Base-by-base conservation (phyloP, 768 basidiomycete species). In the Boletus coccyginus region DNA sequence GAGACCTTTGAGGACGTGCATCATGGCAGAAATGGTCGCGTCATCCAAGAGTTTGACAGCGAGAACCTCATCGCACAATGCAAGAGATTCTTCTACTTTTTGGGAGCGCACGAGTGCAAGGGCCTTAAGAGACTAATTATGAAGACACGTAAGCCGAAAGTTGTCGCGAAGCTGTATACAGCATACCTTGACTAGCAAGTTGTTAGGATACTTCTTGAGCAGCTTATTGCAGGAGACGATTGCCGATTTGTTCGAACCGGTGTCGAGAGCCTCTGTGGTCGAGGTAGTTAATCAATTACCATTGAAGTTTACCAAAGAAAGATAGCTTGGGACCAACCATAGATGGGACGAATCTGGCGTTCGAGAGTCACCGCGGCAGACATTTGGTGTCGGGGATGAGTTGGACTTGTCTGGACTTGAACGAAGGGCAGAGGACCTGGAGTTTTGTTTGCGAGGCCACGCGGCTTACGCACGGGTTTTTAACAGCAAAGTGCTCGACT, bases 201-300 rank as follows among this genome's bases (percentile, higher is more conserved):
- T 88, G 68, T 81, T 84, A 29, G 89, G 87, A 63, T 91, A 82
- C 75, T 92, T 94, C 73, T 92, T 94, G 62, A 94, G 80, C 31
- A 94, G 70, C 73, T 94, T 94, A 71, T 92, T 93, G 75, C 91
- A 92, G 9, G 85, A 79, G 40, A 91, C 84, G 52, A 94, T 81
- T 19, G 92, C 92, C 39, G 88, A 85, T 75, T 94, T 94, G 76
- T 89, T 90, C 14, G 90, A 90, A 46, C 88, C 87, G 44, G 84
- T 89, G 75, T 94, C 92, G 60, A 94, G 77, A 45, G 92, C 86
- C 80, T 94, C 92, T 94, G 69, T 4, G 48, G 56, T 5, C 19
- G 49, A 38, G 29, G 55, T 38, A 27, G 31, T 32, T 32, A 41
- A 32, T 29, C 17, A 10, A 39, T 62, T 33, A 62, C 60, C 31